Base-by-base conservation (phyloP, 805 yeast species). In the Metschnikowia lunata region DNA sequence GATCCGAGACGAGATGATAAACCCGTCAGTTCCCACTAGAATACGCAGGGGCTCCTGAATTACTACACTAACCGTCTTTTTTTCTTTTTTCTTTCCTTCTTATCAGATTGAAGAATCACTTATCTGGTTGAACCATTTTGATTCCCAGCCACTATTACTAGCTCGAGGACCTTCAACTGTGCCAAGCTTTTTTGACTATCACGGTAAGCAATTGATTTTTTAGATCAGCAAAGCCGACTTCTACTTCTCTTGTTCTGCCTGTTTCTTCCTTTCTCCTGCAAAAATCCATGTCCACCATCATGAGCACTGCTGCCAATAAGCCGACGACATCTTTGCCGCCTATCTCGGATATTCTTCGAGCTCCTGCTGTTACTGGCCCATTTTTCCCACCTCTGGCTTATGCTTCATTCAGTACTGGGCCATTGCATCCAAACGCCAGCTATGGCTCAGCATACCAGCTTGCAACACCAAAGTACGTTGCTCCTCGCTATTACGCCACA, bases 301-400 rank as follows among this genome's bases (percentile, higher is more conserved):
- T 29, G 31, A 29, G 31, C 31, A 29, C 31, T 12, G n/a, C 31
- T 29, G 11, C 31, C 31, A 10, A 10, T 37, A 51, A 54, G 44
- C 9, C 42, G n/a, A 61, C 61, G 42, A 57, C 70, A 11, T 61
- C 66, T 26, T 63, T 70, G 52, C 75, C 74, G 9, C 72, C 74
- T 4, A 69, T 70, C 30, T 64, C 69, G n/a, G 72, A 70, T 55
- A 66, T 70, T 26, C 58, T 70, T 36, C 44, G 46, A 26, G 46
- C 41, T 2, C 46, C 42, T 7, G 8, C 42, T 11, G 14, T 37
- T 4, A 28, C 33, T 7, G 46, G 38, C 36, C 27, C 46, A 4
- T 38, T 38, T 32, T 30, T 27, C 30, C 26, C 46, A 12, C 39
- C 46, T 26, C 46, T 23, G 9, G 30, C 12, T 32, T 43, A 31